Evolutionary conservation across 116 monocot species (phyloP).

Genomic region (Zostera marina): DNA sequence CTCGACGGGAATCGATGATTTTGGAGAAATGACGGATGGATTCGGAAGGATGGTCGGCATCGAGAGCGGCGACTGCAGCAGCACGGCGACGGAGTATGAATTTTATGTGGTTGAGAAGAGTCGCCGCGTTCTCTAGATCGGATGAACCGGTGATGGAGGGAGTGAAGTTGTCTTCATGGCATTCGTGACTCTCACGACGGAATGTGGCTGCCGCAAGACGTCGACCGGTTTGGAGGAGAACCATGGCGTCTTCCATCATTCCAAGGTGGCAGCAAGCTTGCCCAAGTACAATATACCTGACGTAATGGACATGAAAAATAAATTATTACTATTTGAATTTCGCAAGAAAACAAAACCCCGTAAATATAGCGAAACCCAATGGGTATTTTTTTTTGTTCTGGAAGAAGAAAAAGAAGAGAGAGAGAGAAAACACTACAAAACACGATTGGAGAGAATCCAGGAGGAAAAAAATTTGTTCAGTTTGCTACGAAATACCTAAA

Average conservation of each 20-base stretch:
- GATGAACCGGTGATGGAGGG: constrained; percentile 2
- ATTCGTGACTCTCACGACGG: constrained; percentile 53
- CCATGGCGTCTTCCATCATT: constrained; percentile 88
- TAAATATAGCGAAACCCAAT: not conserved
- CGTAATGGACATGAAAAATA: not conserved
- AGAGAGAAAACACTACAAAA: too few relatives aligned
- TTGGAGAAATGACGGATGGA: constrained; percentile 87
- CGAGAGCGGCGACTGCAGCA: constrained; percentile 71
- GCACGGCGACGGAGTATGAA: constrained; percentile 81
- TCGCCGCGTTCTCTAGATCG: constrained; percentile 35
- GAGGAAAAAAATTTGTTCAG: not conserved
- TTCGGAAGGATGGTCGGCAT: constrained; percentile 58
- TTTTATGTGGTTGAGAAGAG: constrained; percentile 71
- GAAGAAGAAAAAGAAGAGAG: not conserved
- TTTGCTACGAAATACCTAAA: not conserved
- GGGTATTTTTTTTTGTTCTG: not conserved
- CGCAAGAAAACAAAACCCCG: not conserved
- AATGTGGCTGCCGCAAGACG: constrained; percentile 66
- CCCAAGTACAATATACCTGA: constrained; percentile 78
- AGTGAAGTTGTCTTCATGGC: constrained; percentile 59
- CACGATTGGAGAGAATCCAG: constrained; percentile 3
- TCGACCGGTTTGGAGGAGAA: constrained; percentile 77
- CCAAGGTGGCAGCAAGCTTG: constrained; percentile 88
- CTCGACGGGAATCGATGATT: constrained; percentile 59
- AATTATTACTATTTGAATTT: not conserved